Base-by-base conservation (phyloP, 306 rosid genomes). In the Myrica gale region DNA sequence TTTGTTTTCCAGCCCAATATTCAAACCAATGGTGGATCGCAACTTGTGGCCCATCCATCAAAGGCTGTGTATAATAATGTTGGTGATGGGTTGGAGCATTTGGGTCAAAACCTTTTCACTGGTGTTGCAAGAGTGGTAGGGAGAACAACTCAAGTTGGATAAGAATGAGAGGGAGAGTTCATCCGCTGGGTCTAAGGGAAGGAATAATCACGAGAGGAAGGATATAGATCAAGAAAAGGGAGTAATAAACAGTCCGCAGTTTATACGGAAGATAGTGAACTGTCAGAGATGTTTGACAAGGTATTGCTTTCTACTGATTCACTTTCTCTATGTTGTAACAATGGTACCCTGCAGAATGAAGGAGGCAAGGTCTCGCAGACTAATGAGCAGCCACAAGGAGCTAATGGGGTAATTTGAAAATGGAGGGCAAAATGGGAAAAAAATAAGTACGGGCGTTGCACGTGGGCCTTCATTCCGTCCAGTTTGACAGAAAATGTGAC, bases 211-310 rank as follows among this genome's bases (percentile, higher is more conserved):
- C 13, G 50, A 79, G 58, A 69, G 89, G 54, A 84, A 79, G 65
- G 82, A 83, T 58, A 32, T 4, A n/a, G 87, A 68, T 32, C 44
- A 66, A 4, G 85, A 80, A 48, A 80, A 66, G 83, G 70, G 76
- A 80, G 89, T 42, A 74, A 75, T 44, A 86, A 86, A 85, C 87
- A 80, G 76, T 60, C 87, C 19, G 87, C 89, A 1, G 50, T 74
- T 57, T 86, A 51, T 81, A 3, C 5, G n/a, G 81, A 78, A 7
- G 87, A 85, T 73, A 62, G 57, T 41, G 87, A 74, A 7, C 52
- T 77, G 26, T 74, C 84, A 4, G 87, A 77, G 0, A 56, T 80
- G 83, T 74, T 85, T 68, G 89, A 85, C 68, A 77, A 11, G 69
- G 84, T 85, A 57, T 80, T 85, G 81, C 89, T 85, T 61, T 16